Base-by-base conservation (phyloP, 768 basidiomycete species). In the Hebeloma cylindrosporum region DNA sequence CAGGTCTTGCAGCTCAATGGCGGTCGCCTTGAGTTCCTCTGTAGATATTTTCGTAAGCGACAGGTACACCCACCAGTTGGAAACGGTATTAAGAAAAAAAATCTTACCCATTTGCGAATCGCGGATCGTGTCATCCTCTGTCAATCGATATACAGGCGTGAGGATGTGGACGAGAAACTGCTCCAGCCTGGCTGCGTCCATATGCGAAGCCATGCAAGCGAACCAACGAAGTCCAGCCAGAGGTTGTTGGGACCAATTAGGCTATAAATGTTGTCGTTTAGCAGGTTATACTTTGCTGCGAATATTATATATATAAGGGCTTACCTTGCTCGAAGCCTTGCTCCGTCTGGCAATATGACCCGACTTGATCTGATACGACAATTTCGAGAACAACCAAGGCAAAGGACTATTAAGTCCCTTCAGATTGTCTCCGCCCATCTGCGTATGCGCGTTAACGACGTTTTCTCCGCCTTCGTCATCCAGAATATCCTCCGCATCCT, bases 351-450 rank as follows among this genome's bases (percentile, higher is more conserved):
- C 74, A 44, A 90, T 84, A 57, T 87, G 80, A 4, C 85, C 83
- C 4, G 85, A 84, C 25, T 82, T 79, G 7, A 85, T 78, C 59
- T 93, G 87, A 63, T 88, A 94, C 0, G 95, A 97, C 14, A 98
- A 70, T 59, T 88, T 88, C 17, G 93, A 93, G 73, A 98, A 97
- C 25, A 99, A 66, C 93, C 95, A 98, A 0, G 89, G 79, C 2
- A 97, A 69, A 0, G 84, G 85, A 53, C 85, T 74, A 21, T 47
- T 40, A 47, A 48, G 57, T 54, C 44, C 66, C 61, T 53, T 71
- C 58, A 36, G 54, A 40, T 35, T 54, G 50, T 34, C 54, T 45
- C 47, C 50, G 50, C 20, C 51, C 40, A 32, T 61, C 4, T 60
- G 60, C 7, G 17, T 36, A 14, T 54, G 58, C 11, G 58, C 61